phyloP scores from a whole-genome alignment of 2,329 filamentous ascomycete species.

The Ilyonectria sp. region DNA sequence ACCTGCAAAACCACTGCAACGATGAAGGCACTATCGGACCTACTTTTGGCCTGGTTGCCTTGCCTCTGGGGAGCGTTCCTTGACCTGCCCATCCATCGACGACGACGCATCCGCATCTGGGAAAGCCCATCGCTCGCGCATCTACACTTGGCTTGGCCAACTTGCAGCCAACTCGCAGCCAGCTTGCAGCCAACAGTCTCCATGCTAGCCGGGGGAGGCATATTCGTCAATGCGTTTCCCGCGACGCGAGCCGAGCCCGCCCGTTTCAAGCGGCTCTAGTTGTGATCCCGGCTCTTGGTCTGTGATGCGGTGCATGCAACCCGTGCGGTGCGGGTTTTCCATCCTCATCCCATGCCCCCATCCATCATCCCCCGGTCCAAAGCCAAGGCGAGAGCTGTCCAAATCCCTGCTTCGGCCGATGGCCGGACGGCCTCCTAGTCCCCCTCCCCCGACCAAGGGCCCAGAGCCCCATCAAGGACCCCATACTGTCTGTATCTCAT shows the following conservation, averaged over 20 bases:
- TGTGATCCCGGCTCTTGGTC: background rate
- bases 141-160: background rate
- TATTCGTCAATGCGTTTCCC: conserved; percentile 25
- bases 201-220: conserved; percentile 1
- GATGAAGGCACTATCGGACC: background rate
- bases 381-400: background rate
- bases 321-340: background rate
- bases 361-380: background rate
- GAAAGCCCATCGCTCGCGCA: background rate
- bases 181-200: background rate
- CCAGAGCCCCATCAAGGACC: background rate
- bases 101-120: background rate
- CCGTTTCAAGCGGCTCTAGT: conserved; percentile 19
- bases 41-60: background rate
- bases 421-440: conserved; percentile 5
- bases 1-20: background rate
- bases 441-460: background rate
- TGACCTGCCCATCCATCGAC: background rate
- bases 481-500: conserved; percentile 21
- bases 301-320: conserved; percentile 7
- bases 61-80: background rate
- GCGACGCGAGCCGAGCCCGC: conserved; percentile 28
- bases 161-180: background rate
- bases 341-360: background rate
- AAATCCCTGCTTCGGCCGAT: background rate